Evolutionary conservation across 306 rosid species (phyloP).

Genomic region (Casuarina cunninghamiana): DNA sequence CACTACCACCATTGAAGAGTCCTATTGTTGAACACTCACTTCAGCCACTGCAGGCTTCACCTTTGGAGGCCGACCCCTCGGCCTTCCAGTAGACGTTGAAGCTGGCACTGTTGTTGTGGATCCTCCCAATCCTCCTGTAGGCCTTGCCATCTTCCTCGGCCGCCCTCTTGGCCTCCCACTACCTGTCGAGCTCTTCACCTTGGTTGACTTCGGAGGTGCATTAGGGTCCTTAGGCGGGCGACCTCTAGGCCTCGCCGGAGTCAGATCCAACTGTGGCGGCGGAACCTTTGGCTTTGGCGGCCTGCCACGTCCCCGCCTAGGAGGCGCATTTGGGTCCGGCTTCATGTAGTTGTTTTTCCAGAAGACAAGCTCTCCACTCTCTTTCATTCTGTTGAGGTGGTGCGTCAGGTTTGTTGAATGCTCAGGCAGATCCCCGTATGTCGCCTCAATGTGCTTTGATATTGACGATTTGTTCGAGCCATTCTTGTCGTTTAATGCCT

Average conservation of each 20-base stretch:
- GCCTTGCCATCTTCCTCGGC: slow-evolving; percentile 63
- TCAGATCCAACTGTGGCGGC: slow-evolving; percentile 18
- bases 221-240: slow-evolving; percentile 77
- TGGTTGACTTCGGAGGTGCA: slow-evolving; percentile 41
- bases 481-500: slow-evolving; percentile 45
- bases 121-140: slow-evolving; percentile 36
- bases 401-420: slow-evolving; percentile 54
- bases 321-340: slow-evolving; percentile 62
- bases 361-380: slow-evolving; percentile 56
- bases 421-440: slow-evolving; percentile 66
- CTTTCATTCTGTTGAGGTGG: slow-evolving; percentile 70
- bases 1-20: slow-evolving; percentile 1
- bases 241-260: slow-evolving; percentile 64
- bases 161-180: slow-evolving; percentile 68
- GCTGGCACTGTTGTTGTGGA: background rate
- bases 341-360: slow-evolving; percentile 75
- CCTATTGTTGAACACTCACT: slow-evolving; percentile 60
- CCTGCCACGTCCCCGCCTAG: slow-evolving; percentile 76
- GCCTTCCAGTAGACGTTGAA: slow-evolving; percentile 37
- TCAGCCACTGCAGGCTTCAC: slow-evolving; percentile 57
- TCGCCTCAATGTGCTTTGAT: slow-evolving; percentile 75
- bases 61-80: slow-evolving; percentile 86
- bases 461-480: slow-evolving; percentile 79
- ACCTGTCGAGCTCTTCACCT: slow-evolving; percentile 32
- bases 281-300: slow-evolving; percentile 61